Percentiles rank a stretch among this genome's conserved stretches.
These are phyloP conservation scores for Phytophthora crassamura DNA, from an alignment of 352 stramenopile species.

Conservation along the genomic window DNA sequence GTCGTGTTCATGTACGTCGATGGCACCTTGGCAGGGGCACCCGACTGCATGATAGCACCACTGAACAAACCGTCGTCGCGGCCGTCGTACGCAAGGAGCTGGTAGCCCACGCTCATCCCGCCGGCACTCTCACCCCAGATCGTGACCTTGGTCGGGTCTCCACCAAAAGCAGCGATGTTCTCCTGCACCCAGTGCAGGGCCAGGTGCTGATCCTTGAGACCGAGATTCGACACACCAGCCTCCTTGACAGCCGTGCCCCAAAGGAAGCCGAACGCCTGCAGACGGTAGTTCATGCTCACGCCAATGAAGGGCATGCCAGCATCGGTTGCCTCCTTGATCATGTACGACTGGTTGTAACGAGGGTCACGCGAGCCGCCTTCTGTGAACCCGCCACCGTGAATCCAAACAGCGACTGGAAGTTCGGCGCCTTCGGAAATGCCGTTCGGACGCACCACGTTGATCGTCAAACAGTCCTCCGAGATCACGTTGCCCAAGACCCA, in stretches of 20 bases:
- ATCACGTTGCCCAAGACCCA: conserved; percentile 11
- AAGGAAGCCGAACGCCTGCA: conserved; percentile 42
- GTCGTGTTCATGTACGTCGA: conserved; percentile 14
- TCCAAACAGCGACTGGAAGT: conserved; percentile 32
- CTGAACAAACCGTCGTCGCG: conserved; percentile 34
- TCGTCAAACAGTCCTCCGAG: conserved; percentile 84
- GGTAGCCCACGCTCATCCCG: conserved; percentile 30
- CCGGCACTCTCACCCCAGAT: conserved; percentile 52
- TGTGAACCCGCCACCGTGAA: conserved; percentile 28
- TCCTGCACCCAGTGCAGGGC: conserved; percentile 68
- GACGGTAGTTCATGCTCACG: conserved; percentile 51
- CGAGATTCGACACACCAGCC: conserved; percentile 75
- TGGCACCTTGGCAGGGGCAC: conserved; percentile 8
- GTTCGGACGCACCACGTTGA: conserved; percentile 76
- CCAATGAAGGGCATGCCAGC: conserved; percentile 39
- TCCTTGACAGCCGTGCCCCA: conserved; percentile 33
- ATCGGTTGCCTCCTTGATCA: conserved; percentile 23
- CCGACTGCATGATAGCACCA: conserved; percentile 33
- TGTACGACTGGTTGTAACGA: conserved; percentile 45
- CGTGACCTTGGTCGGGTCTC: conserved; percentile 24
- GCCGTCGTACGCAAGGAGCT: conserved; percentile 34
- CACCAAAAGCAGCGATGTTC: conserved; percentile 29
- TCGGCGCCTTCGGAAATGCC: conserved; percentile 15
- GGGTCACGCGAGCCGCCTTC: conserved; percentile 33
- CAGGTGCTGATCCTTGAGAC: conserved; percentile 83